Conservation (phyloP, 805 yeast genomes). For the Saturnispora silvae region DNA sequence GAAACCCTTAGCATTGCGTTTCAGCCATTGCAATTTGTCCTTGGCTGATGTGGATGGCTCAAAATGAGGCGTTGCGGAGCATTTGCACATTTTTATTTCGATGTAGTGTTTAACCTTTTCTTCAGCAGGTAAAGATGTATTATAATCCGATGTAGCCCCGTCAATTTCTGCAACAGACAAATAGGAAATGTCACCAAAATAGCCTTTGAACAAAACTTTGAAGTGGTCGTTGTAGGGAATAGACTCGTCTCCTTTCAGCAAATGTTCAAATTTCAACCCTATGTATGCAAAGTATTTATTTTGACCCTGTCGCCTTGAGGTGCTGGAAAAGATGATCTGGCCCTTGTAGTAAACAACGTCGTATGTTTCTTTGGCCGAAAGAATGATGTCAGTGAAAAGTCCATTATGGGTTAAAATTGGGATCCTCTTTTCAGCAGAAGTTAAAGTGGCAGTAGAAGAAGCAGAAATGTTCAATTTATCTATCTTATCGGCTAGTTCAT, state of each 20-base stretch:
- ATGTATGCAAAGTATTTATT: conserved; percentile 9
- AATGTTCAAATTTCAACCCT: conserved; percentile 12
- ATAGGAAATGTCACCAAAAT: conserved; percentile 9
- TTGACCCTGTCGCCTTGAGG: conserved; percentile 8
- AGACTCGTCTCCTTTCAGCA: conserved; percentile 1
- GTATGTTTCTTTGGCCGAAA: conserved; percentile 6
- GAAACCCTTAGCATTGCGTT: conserved; percentile 2
- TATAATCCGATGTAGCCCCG: conserved; percentile 4
- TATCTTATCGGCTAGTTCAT: neutral
- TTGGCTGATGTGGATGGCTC: neutral
- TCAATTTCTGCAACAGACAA: conserved; percentile 13
- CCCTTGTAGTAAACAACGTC: conserved; percentile 8
- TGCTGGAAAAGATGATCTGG: conserved; percentile 10
- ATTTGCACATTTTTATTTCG: conserved; percentile 11
- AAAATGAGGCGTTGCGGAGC: neutral
- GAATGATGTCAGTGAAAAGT: conserved; percentile 7
- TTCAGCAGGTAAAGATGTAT: neutral
- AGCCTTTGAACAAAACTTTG: conserved; percentile 8
- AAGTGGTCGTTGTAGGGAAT: conserved; percentile 10
- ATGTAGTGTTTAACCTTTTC: conserved; percentile 8
- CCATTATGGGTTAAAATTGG: conserved; percentile 13
- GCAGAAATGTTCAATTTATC: neutral
- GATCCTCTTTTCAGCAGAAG: neutral
- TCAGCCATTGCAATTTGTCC: conserved; percentile 6
- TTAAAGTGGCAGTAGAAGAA: neutral